Conservation (phyloP, 345 rosid genomes). For the Litchi chinensis region DNA sequence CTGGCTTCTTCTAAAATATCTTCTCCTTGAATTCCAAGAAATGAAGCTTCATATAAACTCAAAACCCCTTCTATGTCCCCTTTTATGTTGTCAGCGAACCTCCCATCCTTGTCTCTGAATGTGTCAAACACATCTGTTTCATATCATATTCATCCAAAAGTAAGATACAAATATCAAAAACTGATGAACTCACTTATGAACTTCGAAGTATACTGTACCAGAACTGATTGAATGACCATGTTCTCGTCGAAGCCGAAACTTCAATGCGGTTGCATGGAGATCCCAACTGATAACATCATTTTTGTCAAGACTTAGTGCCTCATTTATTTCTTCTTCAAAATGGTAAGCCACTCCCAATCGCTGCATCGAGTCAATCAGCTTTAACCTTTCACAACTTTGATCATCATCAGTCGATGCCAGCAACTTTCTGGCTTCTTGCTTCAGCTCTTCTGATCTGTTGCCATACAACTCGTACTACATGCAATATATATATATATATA, state of each 20-base stretch:
- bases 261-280: constrained; percentile 17
- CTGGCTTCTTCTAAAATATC: constrained; percentile 23
- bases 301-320: neutral
- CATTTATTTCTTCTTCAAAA: constrained; percentile 20
- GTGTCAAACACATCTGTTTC: constrained; percentile 8
- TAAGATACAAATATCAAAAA: neutral
- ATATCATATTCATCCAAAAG: too few relatives aligned
- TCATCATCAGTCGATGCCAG: constrained; percentile 3
- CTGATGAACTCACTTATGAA: too few relatives aligned
- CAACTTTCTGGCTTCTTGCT: constrained; percentile 5
- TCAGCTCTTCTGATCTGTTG: constrained; percentile 1
- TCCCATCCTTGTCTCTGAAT: constrained; percentile 14
- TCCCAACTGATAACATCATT: neutral
- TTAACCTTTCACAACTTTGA: neutral
- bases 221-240: constrained; percentile 9
- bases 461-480: constrained; percentile 20
- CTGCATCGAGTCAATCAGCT: constrained; percentile 18
- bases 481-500: neutral
- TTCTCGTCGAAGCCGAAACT: constrained; percentile 22
- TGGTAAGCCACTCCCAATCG: constrained; percentile 21
- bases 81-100: neutral
- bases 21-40: constrained; percentile 23
- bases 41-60: constrained; percentile 30
- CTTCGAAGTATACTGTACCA: neutral
- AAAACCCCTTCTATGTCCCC: constrained; percentile 15